These are phyloP conservation scores for Mycena floridula DNA, from an alignment of 768 basidiomycete species.

Conservation along the genomic window DNA sequence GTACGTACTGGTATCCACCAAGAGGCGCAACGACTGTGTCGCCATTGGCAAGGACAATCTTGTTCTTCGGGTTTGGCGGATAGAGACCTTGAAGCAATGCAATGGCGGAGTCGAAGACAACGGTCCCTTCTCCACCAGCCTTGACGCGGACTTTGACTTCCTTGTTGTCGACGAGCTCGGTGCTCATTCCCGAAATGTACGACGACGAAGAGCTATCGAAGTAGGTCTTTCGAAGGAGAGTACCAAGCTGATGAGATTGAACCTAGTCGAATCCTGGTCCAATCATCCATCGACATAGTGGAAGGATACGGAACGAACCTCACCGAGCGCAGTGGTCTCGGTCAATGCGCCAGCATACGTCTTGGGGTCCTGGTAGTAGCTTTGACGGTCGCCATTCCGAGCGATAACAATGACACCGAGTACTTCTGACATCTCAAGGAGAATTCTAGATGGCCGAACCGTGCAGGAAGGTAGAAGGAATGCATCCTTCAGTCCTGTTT, in stretches of 20 bases:
- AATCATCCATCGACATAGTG: no score
- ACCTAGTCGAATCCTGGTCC: constrained; percentile 46
- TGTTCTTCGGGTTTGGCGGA: constrained; percentile 72
- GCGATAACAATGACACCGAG: constrained; percentile 74
- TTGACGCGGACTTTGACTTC: constrained; percentile 77
- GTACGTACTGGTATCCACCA: constrained; percentile 82
- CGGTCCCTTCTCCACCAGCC: constrained; percentile 78
- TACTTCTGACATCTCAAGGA: constrained; percentile 30
- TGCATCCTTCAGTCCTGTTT: no score
- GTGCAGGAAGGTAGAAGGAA: no score
- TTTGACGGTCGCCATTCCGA: constrained; percentile 71
- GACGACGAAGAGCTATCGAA: constrained; percentile 60
- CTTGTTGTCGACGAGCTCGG: constrained; percentile 66
- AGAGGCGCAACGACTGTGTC: constrained; percentile 67
- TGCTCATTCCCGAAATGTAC: constrained; percentile 59
- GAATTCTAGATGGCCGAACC: background rate
- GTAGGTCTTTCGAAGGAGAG: constrained; percentile 58
- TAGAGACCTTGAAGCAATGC: constrained; percentile 83
- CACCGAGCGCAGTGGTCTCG: constrained; percentile 71
- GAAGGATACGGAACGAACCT: constrained; percentile 31
- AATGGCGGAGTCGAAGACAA: constrained; percentile 82
- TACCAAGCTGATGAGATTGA: constrained; percentile 63
- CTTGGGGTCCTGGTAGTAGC: constrained; percentile 65
- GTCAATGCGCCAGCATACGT: constrained; percentile 59
- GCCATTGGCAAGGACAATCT: constrained; percentile 74